These are phyloP conservation scores for Corymbia maculata DNA, from an alignment of 345 rosid species.

Conservation along the genomic window DNA sequence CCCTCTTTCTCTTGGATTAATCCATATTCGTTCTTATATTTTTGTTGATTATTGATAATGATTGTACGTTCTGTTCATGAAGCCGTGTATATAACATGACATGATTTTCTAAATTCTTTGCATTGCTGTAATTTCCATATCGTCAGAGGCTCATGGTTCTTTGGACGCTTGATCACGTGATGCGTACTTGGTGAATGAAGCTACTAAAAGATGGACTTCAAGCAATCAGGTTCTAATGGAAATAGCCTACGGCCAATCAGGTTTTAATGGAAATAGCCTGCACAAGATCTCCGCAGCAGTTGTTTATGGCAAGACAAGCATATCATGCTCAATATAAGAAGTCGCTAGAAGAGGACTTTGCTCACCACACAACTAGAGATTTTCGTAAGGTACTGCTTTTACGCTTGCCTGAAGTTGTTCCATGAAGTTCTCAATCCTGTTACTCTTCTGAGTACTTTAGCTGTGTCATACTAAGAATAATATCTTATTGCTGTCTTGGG, in stretches of 20 bases:
- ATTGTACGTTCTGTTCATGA: too few species aligned
- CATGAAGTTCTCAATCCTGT: not conserved
- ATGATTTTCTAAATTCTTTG: too few species aligned
- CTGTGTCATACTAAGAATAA: too few species aligned
- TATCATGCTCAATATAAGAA: not conserved
- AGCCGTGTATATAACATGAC: too few species aligned
- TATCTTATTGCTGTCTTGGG: too few species aligned
- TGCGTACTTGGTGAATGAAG: not conserved
- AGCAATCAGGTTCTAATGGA: not conserved
- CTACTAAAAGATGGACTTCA: not conserved
- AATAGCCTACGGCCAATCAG: too few species aligned
- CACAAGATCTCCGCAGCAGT: not conserved
- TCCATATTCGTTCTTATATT: too few species aligned
- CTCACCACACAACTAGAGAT: not conserved
- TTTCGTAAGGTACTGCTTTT: not conserved
- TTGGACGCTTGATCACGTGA: not conserved
- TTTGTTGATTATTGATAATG: too few species aligned
- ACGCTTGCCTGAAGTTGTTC: not conserved
- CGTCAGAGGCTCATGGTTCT: not conserved
- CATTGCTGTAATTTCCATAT: too few species aligned
- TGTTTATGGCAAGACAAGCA: not conserved
- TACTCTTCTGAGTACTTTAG: too few species aligned
- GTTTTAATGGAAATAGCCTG: not conserved
- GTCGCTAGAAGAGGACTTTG: not conserved
- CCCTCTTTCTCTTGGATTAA: too few species aligned